Conservation (phyloP, 371 early-diverging fungal species). For the Nematocida homosporus region DNA sequence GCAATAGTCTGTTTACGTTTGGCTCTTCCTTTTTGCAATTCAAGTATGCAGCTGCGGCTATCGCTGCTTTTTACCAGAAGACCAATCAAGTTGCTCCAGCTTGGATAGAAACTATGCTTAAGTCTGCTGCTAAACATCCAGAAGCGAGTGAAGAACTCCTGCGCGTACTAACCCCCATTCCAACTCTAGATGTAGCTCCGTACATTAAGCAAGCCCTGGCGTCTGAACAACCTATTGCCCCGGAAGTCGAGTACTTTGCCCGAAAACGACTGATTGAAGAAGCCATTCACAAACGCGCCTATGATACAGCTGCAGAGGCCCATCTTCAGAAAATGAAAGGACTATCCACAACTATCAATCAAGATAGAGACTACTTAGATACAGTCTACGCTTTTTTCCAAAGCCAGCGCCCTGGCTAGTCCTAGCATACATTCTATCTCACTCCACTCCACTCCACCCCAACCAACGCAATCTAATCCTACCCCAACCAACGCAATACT, state of each 20-base stretch:
- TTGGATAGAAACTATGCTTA: slow-evolving; percentile 29
- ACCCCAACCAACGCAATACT: background rate
- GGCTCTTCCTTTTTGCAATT: background rate
- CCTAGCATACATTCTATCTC: background rate
- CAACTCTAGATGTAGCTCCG: slow-evolving; percentile 12
- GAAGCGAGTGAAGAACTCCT: slow-evolving; percentile 45
- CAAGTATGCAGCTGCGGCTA: slow-evolving; percentile 14
- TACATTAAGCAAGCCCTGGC: slow-evolving; percentile 2
- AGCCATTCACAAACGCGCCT: slow-evolving; percentile 20
- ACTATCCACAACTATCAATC: slow-evolving; percentile 22
- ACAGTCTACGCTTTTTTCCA: slow-evolving; percentile 30
- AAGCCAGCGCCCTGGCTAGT: background rate
- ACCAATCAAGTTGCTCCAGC: slow-evolving; percentile 7
- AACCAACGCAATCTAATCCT: background rate
- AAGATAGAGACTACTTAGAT: slow-evolving; percentile 44
- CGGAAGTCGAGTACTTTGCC: slow-evolving; percentile 35
- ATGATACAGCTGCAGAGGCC: background rate
- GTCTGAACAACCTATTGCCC: background rate
- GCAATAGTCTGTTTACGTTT: slow-evolving; percentile 28
- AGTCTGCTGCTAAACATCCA: slow-evolving; percentile 2
- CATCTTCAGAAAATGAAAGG: slow-evolving; percentile 22
- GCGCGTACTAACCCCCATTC: slow-evolving; percentile 2
- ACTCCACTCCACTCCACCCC: background rate
- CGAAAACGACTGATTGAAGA: slow-evolving; percentile 42
- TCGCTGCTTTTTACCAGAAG: slow-evolving; percentile 23